Evolutionary conservation across 176 grass and related monocot species (phyloP), one percentile per base, ranked within the genome.

Genomic region (Cenchrus americanus): DNA sequence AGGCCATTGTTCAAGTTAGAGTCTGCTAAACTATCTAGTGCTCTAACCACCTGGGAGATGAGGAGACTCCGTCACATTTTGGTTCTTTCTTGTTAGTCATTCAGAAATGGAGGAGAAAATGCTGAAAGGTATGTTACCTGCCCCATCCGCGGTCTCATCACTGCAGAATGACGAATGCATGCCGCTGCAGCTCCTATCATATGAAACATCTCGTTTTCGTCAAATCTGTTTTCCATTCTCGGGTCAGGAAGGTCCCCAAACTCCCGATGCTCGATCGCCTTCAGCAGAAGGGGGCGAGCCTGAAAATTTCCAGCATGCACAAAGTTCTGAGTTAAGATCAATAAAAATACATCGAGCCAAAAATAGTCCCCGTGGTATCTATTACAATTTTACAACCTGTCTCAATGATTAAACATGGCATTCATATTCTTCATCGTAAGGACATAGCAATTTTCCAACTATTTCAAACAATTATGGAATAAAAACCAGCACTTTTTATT

Each of bases 131-230:
- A 54, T 67, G 10, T 86, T 96, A 99, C 97, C 93, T 99, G 97
- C 48, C 87, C 76, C 97, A 99, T 96, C 74, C 88, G 91, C 23
- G 97, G 97, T 81, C 97, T 92, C 91, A 99, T 99, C 22, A 47
- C 78, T 19, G 89, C 83, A 42, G 97, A 99, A 90, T 99, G 87
- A 19, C 93, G 89, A 84, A 91, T 89, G 66, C 97, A 99, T 54
- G 97, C 93, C 42, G 97, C 97, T 76, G 93, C 97, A 19, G 94
- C 88, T 73, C 94, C 93, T n/a, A 99, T 94, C 93, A 99, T 94
- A 43, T 83, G 84, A 68, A 84, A 88, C 93, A 96, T 94, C 70
- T 94, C 89, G 42, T 80, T 82, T 84, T 89, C 90, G 80, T 91
- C 78, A 14, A 85, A 99, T 9, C 85, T 94, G 50, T 75, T 88